These are phyloP conservation scores for Retiboletus flavoniger DNA, from an alignment of 1,284 basidiomycete species.

Conservation along the genomic window DNA sequence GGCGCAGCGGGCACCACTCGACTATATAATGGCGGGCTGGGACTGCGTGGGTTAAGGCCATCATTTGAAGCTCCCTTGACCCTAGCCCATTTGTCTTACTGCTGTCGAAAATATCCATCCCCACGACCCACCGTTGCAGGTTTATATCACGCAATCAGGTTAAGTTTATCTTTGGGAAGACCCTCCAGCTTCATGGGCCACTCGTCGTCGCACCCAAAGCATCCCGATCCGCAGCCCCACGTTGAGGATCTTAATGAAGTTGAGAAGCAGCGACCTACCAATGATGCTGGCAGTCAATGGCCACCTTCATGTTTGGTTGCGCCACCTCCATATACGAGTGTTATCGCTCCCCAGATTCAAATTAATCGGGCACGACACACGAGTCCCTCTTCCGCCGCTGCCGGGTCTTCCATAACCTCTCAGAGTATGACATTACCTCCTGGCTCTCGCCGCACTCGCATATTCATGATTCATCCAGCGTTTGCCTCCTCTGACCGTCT, in stretches of 20 bases:
- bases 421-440: conserved; percentile 22
- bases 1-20: not conserved
- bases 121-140: not conserved
- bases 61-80: not conserved
- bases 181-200: conserved; percentile 5
- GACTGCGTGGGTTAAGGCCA: no score
- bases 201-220: conserved; percentile 14
- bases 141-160: conserved; percentile 5
- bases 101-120: not conserved
- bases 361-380: not conserved
- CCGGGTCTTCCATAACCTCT: conserved; percentile 4
- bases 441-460: conserved; percentile 20
- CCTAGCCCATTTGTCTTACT: not conserved
- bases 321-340: conserved; percentile 24
- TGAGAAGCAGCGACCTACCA: conserved; percentile 4
- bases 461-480: conserved; percentile 27
- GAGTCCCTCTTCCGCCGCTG: conserved; percentile 6
- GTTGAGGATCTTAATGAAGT: not conserved
- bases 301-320: conserved; percentile 5
- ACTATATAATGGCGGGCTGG: conserved; percentile 4
- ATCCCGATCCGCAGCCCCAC: conserved; percentile 5
- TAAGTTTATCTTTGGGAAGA: conserved; percentile 9
- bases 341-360: conserved; percentile 1
- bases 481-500: conserved; percentile 17
- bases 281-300: conserved; percentile 1